phyloP scores from a whole-genome alignment of 495 filamentous ascomycete genomes.

The Aspergillus sclerotioniger region DNA sequence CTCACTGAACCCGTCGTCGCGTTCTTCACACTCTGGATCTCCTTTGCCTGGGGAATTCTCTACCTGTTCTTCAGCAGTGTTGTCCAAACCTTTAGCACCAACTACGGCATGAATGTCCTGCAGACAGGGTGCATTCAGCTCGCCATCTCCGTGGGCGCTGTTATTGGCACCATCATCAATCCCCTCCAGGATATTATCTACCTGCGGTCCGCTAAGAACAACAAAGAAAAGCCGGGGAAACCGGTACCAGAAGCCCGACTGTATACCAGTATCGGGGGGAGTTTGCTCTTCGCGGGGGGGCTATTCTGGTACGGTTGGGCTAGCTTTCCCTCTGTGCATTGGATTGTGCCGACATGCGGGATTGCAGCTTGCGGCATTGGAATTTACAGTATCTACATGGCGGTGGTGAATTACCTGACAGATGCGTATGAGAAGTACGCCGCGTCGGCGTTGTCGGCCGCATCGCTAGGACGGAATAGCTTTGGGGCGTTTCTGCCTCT shows the following conservation, averaged over 20 bases:
- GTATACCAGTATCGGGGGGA: slow-evolving; percentile 41
- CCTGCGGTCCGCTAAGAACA: slow-evolving; percentile 26
- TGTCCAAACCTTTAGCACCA: slow-evolving; percentile 36
- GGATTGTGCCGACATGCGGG: slow-evolving; percentile 42
- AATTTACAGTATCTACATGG: slow-evolving; percentile 48
- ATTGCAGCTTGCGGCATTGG: slow-evolving; percentile 36
- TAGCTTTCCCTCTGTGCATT: slow-evolving; percentile 30
- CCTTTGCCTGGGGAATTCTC: slow-evolving; percentile 52
- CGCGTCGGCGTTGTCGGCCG: slow-evolving; percentile 36
- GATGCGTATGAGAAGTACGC: slow-evolving; percentile 46
- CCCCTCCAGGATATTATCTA: slow-evolving; percentile 42
- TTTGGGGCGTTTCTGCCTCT: slow-evolving; percentile 39
- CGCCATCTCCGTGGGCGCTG: slow-evolving; percentile 41
- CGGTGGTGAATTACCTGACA: slow-evolving; percentile 46
- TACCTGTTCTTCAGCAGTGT: slow-evolving; percentile 47
- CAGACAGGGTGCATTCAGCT: slow-evolving; percentile 39
- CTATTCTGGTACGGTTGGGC: slow-evolving; percentile 47
- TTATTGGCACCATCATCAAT: slow-evolving; percentile 42
- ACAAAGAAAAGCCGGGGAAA: slow-evolving; percentile 27
- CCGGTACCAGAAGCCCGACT: slow-evolving; percentile 42
- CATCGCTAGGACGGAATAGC: slow-evolving; percentile 33
- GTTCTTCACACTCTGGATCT: slow-evolving; percentile 52
- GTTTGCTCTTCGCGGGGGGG: slow-evolving; percentile 39
- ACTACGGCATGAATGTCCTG: slow-evolving; percentile 36
- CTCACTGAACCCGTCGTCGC: slow-evolving; percentile 53